A percentile compares a stretch with the other conserved stretches of the same genome.
These are phyloP conservation scores for Pichia scutulata DNA, from an alignment of 805 yeast genomes.

Conservation along the genomic window DNA sequence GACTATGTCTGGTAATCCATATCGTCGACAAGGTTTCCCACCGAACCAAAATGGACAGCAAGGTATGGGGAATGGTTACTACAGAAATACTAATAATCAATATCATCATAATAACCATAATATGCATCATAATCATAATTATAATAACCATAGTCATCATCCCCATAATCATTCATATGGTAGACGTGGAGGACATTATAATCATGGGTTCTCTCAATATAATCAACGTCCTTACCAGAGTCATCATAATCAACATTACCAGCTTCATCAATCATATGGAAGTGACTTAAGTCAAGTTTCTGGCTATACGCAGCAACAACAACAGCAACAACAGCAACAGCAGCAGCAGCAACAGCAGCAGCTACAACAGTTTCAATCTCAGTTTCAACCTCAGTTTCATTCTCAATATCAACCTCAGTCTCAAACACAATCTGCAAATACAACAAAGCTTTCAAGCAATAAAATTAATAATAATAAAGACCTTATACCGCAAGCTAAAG, in stretches of 20 bases:
- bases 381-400: too few relatives aligned
- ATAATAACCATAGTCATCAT: background rate
- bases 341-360: background rate
- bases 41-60: background rate
- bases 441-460: background rate
- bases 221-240: constrained; percentile 1
- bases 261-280: background rate
- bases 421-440: background rate
- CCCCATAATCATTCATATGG: background rate
- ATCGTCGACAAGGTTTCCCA: constrained; percentile 3
- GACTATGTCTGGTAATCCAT: constrained; percentile 5
- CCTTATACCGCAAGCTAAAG: background rate
- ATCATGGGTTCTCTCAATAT: constrained; percentile 1
- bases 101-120: constrained; percentile 5
- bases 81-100: constrained; percentile 4
- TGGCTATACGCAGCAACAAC: background rate
- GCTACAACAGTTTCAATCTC: background rate
- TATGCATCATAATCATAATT: background rate
- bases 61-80: constrained; percentile 5
- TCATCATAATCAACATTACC: background rate
- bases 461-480: background rate
- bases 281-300: background rate
- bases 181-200: background rate
- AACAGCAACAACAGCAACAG: background rate
- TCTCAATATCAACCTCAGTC: too few relatives aligned